Percentiles rank a stretch among this genome's conserved stretches.
phyloP scores from a whole-genome alignment of 805 yeast species.

The Metschnikowia chrysomelidarum region DNA sequence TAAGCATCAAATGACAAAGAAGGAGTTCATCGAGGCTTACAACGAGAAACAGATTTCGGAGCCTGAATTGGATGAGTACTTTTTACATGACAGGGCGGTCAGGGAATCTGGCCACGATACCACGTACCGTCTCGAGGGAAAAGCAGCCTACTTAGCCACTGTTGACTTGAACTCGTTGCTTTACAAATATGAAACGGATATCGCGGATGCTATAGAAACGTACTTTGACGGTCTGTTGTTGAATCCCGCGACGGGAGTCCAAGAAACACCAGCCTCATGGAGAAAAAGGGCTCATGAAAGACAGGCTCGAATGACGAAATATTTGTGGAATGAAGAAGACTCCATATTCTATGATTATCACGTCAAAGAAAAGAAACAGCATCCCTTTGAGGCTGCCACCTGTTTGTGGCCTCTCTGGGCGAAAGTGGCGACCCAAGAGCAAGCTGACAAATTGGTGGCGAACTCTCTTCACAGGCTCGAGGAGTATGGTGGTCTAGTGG shows the following conservation, averaged over 20 bases:
- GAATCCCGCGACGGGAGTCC: constrained; percentile 21
- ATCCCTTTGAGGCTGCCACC: constrained; percentile 80
- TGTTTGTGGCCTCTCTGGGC: constrained; percentile 94
- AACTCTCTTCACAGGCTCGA: constrained; percentile 69
- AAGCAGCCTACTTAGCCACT: constrained; percentile 86
- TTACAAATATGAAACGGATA: constrained; percentile 88
- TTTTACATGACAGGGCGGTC: constrained; percentile 89
- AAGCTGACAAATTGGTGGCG: constrained; percentile 62
- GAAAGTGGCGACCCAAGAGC: constrained; percentile 58
- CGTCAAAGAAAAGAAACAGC: constrained; percentile 51
- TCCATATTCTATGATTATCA: constrained; percentile 86
- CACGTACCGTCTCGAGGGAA: constrained; percentile 82
- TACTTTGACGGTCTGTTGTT: constrained; percentile 51
- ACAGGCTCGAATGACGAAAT: constrained; percentile 55
- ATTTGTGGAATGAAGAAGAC: constrained; percentile 79
- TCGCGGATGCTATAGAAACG: constrained; percentile 58
- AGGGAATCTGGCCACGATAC: constrained; percentile 98
- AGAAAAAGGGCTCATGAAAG: constrained; percentile 52
- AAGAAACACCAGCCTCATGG: constrained; percentile 61
- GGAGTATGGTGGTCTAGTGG: constrained; percentile 82
- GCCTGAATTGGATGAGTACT: constrained; percentile 84
- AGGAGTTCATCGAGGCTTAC: constrained; percentile 62
- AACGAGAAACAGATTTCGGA: constrained; percentile 64
- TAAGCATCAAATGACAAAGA: constrained; percentile 56
- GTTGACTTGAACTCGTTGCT: constrained; percentile 83